Evolutionary conservation across 345 rosid genomes (phyloP), one percentile per base, ranked within the genome.

Genomic region (Iberis pinnata): DNA sequence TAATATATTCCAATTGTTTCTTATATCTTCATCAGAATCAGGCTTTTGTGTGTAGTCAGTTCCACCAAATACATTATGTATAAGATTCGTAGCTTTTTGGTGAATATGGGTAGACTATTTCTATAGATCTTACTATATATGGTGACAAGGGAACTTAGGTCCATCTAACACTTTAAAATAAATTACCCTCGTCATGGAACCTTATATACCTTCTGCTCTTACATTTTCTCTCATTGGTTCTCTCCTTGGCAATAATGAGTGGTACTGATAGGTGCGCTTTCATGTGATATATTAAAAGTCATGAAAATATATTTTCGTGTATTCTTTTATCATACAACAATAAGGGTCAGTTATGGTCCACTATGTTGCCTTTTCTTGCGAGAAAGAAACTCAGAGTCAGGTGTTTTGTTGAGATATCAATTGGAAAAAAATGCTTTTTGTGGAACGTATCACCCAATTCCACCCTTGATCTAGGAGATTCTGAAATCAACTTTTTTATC

Each of bases 361-460:
- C 25, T 49, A 3, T 25, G 27, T 52, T 53, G 11, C 25, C 31
- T 35, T 26, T 33, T 61, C 12, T 44, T 53, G 40, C 7, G 44
- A 10, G 48, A 45, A 38, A 25, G 14, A 18, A 29, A 37, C 1
- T 47, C 42, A 52, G 56, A 29, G 15, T 38, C 38, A 10, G 15
- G 27, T 33, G n/a, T 11, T 63, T 39, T 56, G 36, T 40, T 56
- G 45, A n/a, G n/a, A 16, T 53, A 32, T 64, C 8, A 20, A 0
- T 18, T 8, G 26, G 33, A 46, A 56, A 56, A 16, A n/a, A n/a
- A n/a, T n/a, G n/a, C 45, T 22, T 40, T 41, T 42, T 8, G 38
- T 38, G 24, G 8, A 31, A 14, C n/a, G 9, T 55, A 39, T 16
- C 4, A 13, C 37, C 8, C 4, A 2, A 15, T 29, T 40, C 27